These are phyloP conservation scores for Bidens hawaiensis DNA, from an alignment of 140 eudicot genomes.

Conservation along the genomic window DNA sequence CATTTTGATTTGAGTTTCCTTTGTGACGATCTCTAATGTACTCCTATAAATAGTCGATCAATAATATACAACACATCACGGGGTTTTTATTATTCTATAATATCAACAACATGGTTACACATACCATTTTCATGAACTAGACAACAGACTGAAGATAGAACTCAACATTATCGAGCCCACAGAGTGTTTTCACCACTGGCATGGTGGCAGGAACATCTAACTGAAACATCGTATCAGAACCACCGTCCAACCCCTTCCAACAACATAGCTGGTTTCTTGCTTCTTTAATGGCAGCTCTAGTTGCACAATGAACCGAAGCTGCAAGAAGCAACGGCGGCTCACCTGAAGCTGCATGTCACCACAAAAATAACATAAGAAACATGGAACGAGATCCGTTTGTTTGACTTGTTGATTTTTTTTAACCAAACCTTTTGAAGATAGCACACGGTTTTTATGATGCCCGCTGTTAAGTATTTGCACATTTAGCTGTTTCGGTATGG, in stretches of 20 bases:
- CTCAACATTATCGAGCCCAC: constrained; percentile 77
- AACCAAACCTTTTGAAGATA: constrained; percentile 78
- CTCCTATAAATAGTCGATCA: too few relatives aligned
- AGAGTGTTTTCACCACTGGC: constrained; percentile 81
- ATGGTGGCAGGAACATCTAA: constrained; percentile 91
- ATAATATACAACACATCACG: too few relatives aligned
- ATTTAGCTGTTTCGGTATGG: constrained; percentile 69
- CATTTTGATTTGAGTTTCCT: too few relatives aligned
- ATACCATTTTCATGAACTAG: constrained; percentile 20
- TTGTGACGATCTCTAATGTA: too few relatives aligned
- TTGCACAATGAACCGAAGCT: constrained; percentile 81
- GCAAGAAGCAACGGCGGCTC: constrained; percentile 97
- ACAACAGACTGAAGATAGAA: constrained; percentile 47
- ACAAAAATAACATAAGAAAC: background rate
- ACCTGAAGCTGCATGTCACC: constrained; percentile 68
- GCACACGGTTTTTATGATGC: constrained; percentile 73
- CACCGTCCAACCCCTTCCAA: constrained; percentile 52
- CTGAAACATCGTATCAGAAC: constrained; percentile 34
- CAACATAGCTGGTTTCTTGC: constrained; percentile 59
- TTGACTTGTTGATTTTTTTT: background rate
- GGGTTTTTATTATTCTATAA: too few relatives aligned
- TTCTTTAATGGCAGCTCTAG: constrained; percentile 79
- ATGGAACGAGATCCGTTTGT: background rate
- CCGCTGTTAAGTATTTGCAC: constrained; percentile 81
- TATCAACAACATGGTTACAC: too few relatives aligned